Evolutionary conservation across 192 early-diverging fungal genomes (phyloP).

Genomic region (Thamnidium elegans): DNA sequence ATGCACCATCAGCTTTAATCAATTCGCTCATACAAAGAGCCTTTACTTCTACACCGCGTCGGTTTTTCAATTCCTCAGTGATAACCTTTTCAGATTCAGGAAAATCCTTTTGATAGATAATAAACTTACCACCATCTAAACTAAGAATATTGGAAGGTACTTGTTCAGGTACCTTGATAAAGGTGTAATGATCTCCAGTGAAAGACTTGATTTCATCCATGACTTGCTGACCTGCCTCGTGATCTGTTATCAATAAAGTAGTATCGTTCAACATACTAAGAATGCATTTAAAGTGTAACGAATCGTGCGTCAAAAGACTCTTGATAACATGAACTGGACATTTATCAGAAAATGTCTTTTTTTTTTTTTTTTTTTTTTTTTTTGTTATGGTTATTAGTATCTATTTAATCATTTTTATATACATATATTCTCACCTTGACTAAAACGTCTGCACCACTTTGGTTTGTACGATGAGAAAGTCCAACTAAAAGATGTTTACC

Average conservation of each 20-base stretch:
- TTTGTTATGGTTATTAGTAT: slow-evolving; percentile 8
- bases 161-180: slow-evolving; percentile 37
- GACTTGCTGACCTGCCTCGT: too few relatives aligned
- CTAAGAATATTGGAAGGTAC: slow-evolving; percentile 38
- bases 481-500: slow-evolving; percentile 38
- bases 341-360: not conserved
- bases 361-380: not conserved
- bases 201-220: too few relatives aligned
- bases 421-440: slow-evolving; percentile 12
- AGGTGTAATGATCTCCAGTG: not conserved
- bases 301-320: not conserved
- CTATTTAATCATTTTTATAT: not conserved
- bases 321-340: not conserved
- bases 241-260: too few relatives aligned
- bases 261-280: not conserved
- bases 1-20: slow-evolving; percentile 41
- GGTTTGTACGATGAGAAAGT: slow-evolving; percentile 39
- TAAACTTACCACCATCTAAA: slow-evolving; percentile 18
- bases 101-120: slow-evolving; percentile 36
- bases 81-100: slow-evolving; percentile 27
- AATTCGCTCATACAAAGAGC: slow-evolving; percentile 26
- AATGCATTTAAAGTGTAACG: not conserved
- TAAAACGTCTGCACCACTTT: slow-evolving; percentile 28
- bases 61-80: slow-evolving; percentile 6
- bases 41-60: not conserved